phyloP scores from a whole-genome alignment of 176 grass and related monocot genomes.

The Aegilops speltoides region DNA sequence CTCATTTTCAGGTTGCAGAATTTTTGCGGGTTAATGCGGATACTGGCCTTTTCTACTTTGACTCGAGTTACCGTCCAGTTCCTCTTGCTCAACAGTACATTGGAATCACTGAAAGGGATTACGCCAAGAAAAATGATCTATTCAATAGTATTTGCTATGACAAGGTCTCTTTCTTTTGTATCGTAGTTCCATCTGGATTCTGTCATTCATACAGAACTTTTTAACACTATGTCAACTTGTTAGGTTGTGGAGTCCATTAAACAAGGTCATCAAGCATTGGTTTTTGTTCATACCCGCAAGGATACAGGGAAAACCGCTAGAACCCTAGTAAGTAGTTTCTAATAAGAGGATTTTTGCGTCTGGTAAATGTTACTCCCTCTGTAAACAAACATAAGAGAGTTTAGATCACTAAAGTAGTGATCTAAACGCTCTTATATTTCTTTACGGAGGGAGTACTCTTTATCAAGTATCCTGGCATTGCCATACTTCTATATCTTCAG shows the following conservation, averaged over 20 bases:
- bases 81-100: slow-evolving; percentile 97
- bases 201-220: background rate
- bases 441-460: background rate
- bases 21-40: slow-evolving; percentile 92
- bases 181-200: slow-evolving; percentile 17
- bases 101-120: slow-evolving; percentile 90
- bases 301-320: slow-evolving; percentile 96
- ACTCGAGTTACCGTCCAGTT: slow-evolving; percentile 92
- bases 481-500: background rate
- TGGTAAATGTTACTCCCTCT: background rate
- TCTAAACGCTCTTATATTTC: too few species aligned
- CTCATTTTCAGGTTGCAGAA: slow-evolving; percentile 77
- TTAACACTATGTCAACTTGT: slow-evolving; percentile 14
- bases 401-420: too few species aligned
- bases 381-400: too few species aligned
- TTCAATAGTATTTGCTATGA: slow-evolving; percentile 90
- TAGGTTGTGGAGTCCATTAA: slow-evolving; percentile 86
- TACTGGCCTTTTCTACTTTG: slow-evolving; percentile 87
- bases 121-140: slow-evolving; percentile 60
- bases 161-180: slow-evolving; percentile 51
- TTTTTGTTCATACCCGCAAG: slow-evolving; percentile 97
- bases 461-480: slow-evolving; percentile 4
- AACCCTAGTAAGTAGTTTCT: slow-evolving; percentile 55
- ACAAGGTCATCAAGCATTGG: slow-evolving; percentile 92
- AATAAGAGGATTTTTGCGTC: background rate